phyloP scores from a whole-genome alignment of 2,329 filamentous ascomycete species.

The Hirsutella thompsonii region DNA sequence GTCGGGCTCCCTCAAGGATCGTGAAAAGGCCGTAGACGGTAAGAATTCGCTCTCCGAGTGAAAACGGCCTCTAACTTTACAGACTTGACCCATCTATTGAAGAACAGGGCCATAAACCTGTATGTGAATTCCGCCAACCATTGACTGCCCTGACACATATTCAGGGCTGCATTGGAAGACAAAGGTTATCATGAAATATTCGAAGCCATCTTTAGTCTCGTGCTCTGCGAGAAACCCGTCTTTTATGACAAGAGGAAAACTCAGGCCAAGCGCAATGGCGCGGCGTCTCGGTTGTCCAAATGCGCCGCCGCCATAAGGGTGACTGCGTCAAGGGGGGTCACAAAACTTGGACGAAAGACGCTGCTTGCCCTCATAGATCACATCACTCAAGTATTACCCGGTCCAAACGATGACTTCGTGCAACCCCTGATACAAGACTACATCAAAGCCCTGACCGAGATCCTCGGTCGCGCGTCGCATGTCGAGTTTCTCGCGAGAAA shows the following conservation, averaged over 20 bases:
- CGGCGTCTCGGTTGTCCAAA: constrained; percentile 46
- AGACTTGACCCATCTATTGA: constrained; percentile 26
- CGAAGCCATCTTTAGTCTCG: constrained; percentile 64
- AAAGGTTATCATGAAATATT: constrained; percentile 72
- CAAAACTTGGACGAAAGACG: constrained; percentile 61
- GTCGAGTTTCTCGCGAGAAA: constrained; percentile 60
- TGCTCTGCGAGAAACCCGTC: constrained; percentile 51
- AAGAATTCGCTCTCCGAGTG: constrained; percentile 3
- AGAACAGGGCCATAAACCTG: constrained; percentile 23
- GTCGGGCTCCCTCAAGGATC: constrained; percentile 21
- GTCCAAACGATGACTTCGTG: constrained; percentile 47
- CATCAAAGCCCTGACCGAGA: constrained; percentile 55
- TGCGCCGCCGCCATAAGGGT: constrained; percentile 61
- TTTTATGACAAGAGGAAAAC: constrained; percentile 44
- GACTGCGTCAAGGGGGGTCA: constrained; percentile 55
- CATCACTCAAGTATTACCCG: constrained; percentile 61
- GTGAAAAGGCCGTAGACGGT: constrained; percentile 29
- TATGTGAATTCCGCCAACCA: too few relatives aligned
- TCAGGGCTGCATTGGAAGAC: constrained; percentile 43
- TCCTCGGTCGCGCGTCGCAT: constrained; percentile 64
- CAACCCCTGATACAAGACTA: constrained; percentile 65
- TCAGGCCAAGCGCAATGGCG: constrained; percentile 28
- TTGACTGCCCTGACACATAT: too few relatives aligned
- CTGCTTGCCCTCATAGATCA: constrained; percentile 70
- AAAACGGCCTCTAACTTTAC: neutral